phyloP scores from a whole-genome alignment of 768 basidiomycete species.

The Xerocomus spinulosus region DNA sequence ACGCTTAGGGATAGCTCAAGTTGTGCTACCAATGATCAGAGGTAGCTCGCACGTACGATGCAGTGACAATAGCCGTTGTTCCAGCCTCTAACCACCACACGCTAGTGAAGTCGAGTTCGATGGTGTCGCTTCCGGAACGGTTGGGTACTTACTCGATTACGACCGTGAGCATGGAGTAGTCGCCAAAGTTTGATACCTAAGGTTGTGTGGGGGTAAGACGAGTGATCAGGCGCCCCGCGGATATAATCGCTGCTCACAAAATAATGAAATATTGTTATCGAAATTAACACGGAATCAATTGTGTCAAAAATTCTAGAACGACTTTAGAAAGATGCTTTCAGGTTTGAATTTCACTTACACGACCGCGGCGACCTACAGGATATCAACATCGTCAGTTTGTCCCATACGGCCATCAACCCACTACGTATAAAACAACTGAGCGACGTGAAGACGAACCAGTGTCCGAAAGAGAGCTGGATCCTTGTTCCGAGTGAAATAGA shows the following conservation, averaged over 20 bases:
- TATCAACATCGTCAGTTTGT: not conserved
- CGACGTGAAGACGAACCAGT: not conserved
- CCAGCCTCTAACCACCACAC: conserved; percentile 2
- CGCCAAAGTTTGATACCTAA: conserved; percentile 2
- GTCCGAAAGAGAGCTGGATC: conserved; percentile 1
- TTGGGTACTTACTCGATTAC: not conserved
- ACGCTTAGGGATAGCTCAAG: conserved; percentile 1
- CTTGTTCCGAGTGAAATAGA: conserved; percentile 4
- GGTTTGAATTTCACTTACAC: not conserved
- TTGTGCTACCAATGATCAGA: not conserved
- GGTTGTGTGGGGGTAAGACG: not conserved
- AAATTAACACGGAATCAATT: not conserved
- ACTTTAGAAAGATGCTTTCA: not conserved
- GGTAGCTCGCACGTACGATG: not conserved
- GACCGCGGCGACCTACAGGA: conserved; percentile 1
- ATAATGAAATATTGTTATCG: not conserved
- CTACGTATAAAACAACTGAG: not conserved
- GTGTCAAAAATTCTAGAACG: not conserved
- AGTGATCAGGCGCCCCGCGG: not conserved
- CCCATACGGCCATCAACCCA: not conserved
- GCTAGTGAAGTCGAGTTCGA: not conserved
- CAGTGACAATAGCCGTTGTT: not conserved
- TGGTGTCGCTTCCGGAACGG: not conserved
- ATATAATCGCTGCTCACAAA: conserved; percentile 1
- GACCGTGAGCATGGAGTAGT: not conserved